These are phyloP conservation scores for Ogataea trehaloabstinens DNA, from an alignment of 805 yeast species.

Conservation along the genomic window DNA sequence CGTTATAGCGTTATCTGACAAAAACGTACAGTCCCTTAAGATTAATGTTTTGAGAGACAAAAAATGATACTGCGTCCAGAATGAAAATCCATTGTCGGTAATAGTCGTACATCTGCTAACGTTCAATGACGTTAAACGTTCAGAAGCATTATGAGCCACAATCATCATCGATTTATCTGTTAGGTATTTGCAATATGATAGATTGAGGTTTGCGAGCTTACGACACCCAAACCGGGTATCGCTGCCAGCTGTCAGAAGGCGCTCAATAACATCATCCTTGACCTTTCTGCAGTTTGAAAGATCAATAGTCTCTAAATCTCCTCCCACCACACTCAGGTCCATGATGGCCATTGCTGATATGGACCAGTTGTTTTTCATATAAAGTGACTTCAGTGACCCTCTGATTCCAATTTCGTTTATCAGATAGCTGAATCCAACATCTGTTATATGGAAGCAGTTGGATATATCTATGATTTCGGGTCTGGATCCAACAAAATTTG, in stretches of 20 bases:
- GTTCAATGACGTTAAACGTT: slow-evolving; percentile 53
- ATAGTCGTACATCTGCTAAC: slow-evolving; percentile 76
- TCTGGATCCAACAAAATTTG: slow-evolving; percentile 68
- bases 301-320: slow-evolving; percentile 56
- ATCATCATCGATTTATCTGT: slow-evolving; percentile 68
- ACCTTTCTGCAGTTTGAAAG: slow-evolving; percentile 73
- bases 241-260: slow-evolving; percentile 57
- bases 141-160: slow-evolving; percentile 56
- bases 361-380: slow-evolving; percentile 74
- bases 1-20: slow-evolving; percentile 63
- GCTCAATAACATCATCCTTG: slow-evolving; percentile 65
- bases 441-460: slow-evolving; percentile 75
- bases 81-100: slow-evolving; percentile 69
- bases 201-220: slow-evolving; percentile 48
- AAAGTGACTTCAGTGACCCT: slow-evolving; percentile 53
- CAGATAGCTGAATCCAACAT: slow-evolving; percentile 68
- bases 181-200: slow-evolving; percentile 75
- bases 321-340: slow-evolving; percentile 71
- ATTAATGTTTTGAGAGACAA: slow-evolving; percentile 51
- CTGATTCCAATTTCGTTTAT: slow-evolving; percentile 68
- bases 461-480: slow-evolving; percentile 62
- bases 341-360: slow-evolving; percentile 78
- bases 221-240: slow-evolving; percentile 50
- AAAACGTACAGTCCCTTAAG: slow-evolving; percentile 70
- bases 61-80: slow-evolving; percentile 60